Evolutionary conservation across 1,139 yeast species (phyloP), one percentile per base, ranked within the genome.

Genomic region (Hemisphaericaspora xylanilytica): DNA sequence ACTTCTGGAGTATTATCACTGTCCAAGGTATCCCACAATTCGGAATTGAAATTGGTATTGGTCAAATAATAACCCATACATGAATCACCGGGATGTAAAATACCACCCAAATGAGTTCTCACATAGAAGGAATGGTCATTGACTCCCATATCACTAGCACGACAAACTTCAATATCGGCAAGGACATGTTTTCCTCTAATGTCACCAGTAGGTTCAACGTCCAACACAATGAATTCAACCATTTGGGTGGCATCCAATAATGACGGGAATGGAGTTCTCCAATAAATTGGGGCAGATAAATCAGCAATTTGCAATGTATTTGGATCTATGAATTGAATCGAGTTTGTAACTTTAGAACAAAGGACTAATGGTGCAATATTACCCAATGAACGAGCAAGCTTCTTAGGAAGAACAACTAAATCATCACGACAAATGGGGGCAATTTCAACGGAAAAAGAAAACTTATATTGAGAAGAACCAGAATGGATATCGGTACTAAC

Each of bases 401-500:
- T 81, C 55, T 80, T 78, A 22, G 98, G 98, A 47, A 94, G 71
- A 33, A 90, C 85, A 24, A 94, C 95, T 51, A 94, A 75, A 58
- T 94, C 98, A 59, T 92, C 99, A 61, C 95, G 84, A 75, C 98
- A 94, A 36, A 94, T 81, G n/a, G 98, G 98, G 2, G 88, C 96
- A 50, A 92, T 81, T 65, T 92, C 99, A 30, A 90, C 87, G 12
- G 97, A 89, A 58, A 74, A 90, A 8, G 97, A 78, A 60, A 92
- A 94, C 65, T 92, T 92, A 68, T 88, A 92, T 43, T 82, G 78
- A 26, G 94, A 81, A 13, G 85, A 74, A 51, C 96, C 95, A 2
- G 96, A 82, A 52, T 92, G 98, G 32, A 88, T 88, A 70, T 92
- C 98, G 47, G 81, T 83, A 43, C 95, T 85, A 48, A 92, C 85